Evolutionary conservation across 352 stramenopile species (phyloP).

Genomic region (Pythium scleroteichum): DNA sequence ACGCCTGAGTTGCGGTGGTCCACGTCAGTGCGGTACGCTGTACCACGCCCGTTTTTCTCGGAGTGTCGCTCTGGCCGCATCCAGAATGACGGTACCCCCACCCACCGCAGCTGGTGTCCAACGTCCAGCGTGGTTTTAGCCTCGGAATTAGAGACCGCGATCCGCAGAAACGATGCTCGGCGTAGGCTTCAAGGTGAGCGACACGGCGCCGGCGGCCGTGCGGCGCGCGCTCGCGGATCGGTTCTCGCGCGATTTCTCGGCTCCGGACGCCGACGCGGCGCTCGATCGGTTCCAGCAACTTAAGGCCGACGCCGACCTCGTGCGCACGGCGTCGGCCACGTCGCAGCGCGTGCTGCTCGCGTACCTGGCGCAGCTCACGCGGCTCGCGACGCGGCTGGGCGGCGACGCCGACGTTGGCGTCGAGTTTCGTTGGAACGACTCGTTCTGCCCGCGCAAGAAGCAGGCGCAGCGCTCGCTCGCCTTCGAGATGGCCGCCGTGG

Average conservation of each 20-base stretch:
- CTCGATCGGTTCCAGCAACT: slow-evolving; percentile 56
- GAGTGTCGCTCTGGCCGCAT: slow-evolving; percentile 1
- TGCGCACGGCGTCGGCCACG: slow-evolving; percentile 68
- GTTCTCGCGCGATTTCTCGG: slow-evolving; percentile 29
- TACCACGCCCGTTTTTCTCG: slow-evolving; percentile 2
- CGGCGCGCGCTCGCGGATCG: slow-evolving; percentile 64
- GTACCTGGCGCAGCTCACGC: slow-evolving; percentile 77
- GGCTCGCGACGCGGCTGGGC: slow-evolving; percentile 65
- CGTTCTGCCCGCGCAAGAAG: slow-evolving; percentile 89
- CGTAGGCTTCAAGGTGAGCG: slow-evolving; percentile 77
- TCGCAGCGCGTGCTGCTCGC: slow-evolving; percentile 69
- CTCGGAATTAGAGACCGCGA: background rate
- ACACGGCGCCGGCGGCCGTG: slow-evolving; percentile 42
- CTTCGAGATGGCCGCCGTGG: slow-evolving; percentile 80
- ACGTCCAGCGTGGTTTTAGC: background rate
- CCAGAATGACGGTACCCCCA: slow-evolving; percentile 14
- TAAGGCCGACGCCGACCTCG: slow-evolving; percentile 67
- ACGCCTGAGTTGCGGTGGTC: slow-evolving; percentile 3
- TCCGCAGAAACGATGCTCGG: slow-evolving; percentile 46
- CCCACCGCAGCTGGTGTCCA: background rate
- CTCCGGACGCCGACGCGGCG: background rate
- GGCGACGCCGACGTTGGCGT: slow-evolving; percentile 44
- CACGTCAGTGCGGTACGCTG: slow-evolving; percentile 11
- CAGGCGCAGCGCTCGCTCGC: slow-evolving; percentile 51
- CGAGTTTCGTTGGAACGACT: slow-evolving; percentile 91